Percentiles rank a stretch among this genome's conserved stretches.
Evolutionary conservation across 1,284 basidiomycete genomes (phyloP).

Genomic region (Dichomitus squalens): DNA sequence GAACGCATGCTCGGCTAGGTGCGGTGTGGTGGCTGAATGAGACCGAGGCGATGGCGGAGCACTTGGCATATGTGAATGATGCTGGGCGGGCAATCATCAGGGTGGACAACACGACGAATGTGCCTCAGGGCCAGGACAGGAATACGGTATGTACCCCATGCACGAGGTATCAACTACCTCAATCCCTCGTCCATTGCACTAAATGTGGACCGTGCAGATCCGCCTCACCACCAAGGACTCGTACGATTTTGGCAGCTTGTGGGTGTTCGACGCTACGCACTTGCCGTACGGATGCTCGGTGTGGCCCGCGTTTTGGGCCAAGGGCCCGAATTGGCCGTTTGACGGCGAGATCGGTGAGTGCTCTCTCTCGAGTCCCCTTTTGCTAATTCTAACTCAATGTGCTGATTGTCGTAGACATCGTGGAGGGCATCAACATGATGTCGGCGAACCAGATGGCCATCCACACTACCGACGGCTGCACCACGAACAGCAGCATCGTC

Average conservation of each 20-base stretch:
- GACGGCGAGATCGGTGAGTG: constrained; percentile 53
- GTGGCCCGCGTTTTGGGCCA: constrained; percentile 47
- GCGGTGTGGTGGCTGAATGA: constrained; percentile 54
- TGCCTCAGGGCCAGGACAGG: constrained; percentile 50
- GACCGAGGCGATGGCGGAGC: constrained; percentile 41
- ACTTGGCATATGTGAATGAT: constrained; percentile 57
- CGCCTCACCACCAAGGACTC: constrained; percentile 54
- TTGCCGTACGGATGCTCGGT: constrained; percentile 67
- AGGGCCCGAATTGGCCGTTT: constrained; percentile 47
- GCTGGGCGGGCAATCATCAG: constrained; percentile 58
- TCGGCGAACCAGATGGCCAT: constrained; percentile 62
- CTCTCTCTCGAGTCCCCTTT: background rate
- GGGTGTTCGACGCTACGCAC: constrained; percentile 51
- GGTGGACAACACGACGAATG: constrained; percentile 57
- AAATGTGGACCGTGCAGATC: constrained; percentile 35
- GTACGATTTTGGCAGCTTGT: constrained; percentile 51
- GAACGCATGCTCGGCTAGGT: constrained; percentile 36
- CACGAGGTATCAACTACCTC: background rate
- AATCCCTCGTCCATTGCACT: background rate
- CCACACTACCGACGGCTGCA: constrained; percentile 47
- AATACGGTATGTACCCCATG: constrained; percentile 48
- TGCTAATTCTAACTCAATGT: background rate
- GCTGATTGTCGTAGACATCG: constrained; percentile 30
- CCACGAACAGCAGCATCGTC: constrained; percentile 28
- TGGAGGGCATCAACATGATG: constrained; percentile 49